These are phyloP conservation scores for Brachypodium distachyon DNA, from an alignment of 202 grass and related monocot genomes.

Conservation along the genomic window DNA sequence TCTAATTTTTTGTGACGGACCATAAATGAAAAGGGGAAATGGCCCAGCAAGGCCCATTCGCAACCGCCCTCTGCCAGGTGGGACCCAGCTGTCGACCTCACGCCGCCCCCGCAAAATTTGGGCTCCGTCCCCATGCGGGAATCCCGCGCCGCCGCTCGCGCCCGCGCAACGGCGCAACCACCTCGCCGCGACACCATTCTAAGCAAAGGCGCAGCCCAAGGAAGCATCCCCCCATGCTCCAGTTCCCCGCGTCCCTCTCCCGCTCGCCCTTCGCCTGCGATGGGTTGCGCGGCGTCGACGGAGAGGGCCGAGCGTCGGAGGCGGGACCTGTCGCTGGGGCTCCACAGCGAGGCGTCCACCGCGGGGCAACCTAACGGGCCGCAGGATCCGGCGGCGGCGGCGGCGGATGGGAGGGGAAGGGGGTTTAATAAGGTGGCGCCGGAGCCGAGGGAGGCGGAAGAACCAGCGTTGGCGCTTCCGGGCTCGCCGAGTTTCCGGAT, in stretches of 20 bases:
- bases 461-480: neutral
- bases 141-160: conserved; percentile 35
- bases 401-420: neutral
- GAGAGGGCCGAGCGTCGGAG: conserved; percentile 24
- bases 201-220: neutral
- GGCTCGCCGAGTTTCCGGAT: conserved; percentile 52
- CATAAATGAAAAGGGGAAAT: neutral
- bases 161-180: conserved; percentile 13
- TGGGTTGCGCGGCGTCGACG: conserved; percentile 42
- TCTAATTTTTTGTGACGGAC: neutral
- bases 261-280: conserved; percentile 18
- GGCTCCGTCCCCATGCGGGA: neutral
- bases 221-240: neutral
- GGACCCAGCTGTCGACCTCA: neutral
- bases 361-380: neutral
- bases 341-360: conserved; percentile 27
- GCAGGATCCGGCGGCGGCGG: neutral
- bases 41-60: neutral
- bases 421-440: conserved; percentile 24
- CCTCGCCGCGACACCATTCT: neutral
- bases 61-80: neutral
- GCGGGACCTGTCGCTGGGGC: neutral
- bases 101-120: conserved; percentile 15
- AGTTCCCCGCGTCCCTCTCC: neutral
- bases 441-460: conserved; percentile 1